phyloP scores from a whole-genome alignment of 805 yeast species.

The Huiozyma sinensis region DNA sequence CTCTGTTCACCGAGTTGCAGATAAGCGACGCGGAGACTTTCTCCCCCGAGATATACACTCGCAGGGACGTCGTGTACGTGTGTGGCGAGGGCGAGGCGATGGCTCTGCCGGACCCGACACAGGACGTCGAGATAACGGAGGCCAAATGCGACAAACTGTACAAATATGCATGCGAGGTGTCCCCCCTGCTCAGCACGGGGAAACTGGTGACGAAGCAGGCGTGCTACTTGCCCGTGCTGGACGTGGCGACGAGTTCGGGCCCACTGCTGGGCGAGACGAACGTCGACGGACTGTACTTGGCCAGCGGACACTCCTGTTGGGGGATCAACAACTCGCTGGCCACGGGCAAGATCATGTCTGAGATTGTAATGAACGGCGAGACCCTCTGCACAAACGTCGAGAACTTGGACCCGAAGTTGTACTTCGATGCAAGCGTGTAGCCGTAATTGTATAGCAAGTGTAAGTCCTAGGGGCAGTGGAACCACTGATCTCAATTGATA shows the following conservation, averaged over 20 bases:
- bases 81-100: conserved; percentile 95
- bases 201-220: conserved; percentile 78
- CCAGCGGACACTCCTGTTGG: conserved; percentile 97
- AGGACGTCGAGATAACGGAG: conserved; percentile 79
- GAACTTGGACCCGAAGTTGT: conserved; percentile 75
- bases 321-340: conserved; percentile 97
- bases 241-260: conserved; percentile 85
- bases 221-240: conserved; percentile 88
- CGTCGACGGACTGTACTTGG: conserved; percentile 64
- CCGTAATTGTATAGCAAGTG: neutral
- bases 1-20: conserved; percentile 84
- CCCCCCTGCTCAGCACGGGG: conserved; percentile 61
- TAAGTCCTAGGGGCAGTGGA: neutral
- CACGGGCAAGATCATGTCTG: conserved; percentile 89
- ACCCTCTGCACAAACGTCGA: conserved; percentile 67
- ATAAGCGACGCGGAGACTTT: conserved; percentile 59
- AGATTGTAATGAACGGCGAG: conserved; percentile 73
- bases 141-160: conserved; percentile 84
- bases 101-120: conserved; percentile 88
- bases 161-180: conserved; percentile 65
- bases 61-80: conserved; percentile 90
- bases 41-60: conserved; percentile 89
- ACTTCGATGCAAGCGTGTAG: conserved; percentile 61
- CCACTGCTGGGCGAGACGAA: conserved; percentile 93
- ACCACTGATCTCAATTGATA: too few relatives aligned